Base-by-base conservation (phyloP, 1,284 basidiomycete species). In the Trametes polyzona region DNA sequence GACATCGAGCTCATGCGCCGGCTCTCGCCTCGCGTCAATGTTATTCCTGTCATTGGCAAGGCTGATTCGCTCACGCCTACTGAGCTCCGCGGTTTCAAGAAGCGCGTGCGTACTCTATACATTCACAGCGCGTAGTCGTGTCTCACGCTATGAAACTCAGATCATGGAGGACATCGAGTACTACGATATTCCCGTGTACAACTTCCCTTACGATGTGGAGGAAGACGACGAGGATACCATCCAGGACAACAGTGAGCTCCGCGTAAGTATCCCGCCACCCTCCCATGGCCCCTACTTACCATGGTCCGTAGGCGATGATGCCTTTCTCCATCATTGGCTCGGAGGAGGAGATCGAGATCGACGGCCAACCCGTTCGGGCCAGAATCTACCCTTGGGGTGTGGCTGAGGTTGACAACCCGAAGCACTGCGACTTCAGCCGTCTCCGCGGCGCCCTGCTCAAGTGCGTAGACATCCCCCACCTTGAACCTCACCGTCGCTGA, bases 111-210 rank as follows among this genome's bases (percentile, higher is more conserved):
- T 65, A 86, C 27, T 12, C 24, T 21, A 56, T 17, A 16, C 37
- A 43, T 29, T 26, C 40, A 61, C 21, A 23, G 29, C 14, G 53
- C n/a, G 9, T n/a, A 24, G 41, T 52, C 47, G 57, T 12, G 19
- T 23, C 35, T 16, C 23, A 27, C 19, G 9, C 16, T 24, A 23
- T 6, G 1, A 14, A 17, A 37, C 54, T n/a, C n/a, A 96, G 93
- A 89, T 99, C 71, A 98, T 98, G 95, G 96, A 99, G 77, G 96
- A 99, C 73, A 98, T 99, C 66, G 96, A 98, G 71, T 86, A 98
- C 80, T 98, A 99, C 72, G 90, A 92, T 65, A 99, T 99, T 67
- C 96, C 97, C 6, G 92, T 99, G 42, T 99, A 99, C 83, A 99
- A 99, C 80, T 99, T 99, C 85, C 97, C 97, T 0, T 99, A 97